Percentiles rank a stretch among this genome's conserved stretches.
These are phyloP conservation scores for Durotheca rogersii DNA, from an alignment of 495 filamentous ascomycete genomes.

Conservation along the genomic window DNA sequence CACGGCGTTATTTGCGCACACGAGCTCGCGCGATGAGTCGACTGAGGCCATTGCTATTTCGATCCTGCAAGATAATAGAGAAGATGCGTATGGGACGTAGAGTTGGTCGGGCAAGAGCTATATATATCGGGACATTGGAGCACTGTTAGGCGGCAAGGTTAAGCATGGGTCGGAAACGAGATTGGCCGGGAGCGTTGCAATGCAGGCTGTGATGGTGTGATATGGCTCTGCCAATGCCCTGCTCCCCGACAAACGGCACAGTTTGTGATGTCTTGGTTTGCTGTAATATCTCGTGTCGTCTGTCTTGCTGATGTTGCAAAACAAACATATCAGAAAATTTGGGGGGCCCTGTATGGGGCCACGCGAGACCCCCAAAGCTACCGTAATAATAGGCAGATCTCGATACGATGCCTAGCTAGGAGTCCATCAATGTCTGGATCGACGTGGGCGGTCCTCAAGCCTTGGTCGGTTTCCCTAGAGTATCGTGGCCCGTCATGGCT, in stretches of 20 bases:
- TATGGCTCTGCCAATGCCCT: not conserved
- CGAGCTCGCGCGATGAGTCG: not conserved
- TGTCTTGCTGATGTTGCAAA: not conserved
- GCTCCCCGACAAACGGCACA: not conserved
- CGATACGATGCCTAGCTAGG: too few species aligned
- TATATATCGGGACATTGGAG: not conserved
- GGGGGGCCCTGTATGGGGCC: not conserved
- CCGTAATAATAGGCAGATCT: too few species aligned
- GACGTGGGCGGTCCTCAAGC: too few species aligned
- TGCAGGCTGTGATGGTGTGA: not conserved
- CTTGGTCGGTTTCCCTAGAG: too few species aligned
- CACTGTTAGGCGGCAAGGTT: not conserved
- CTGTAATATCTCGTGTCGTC: not conserved
- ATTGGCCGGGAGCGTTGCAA: not conserved
- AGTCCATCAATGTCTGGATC: too few species aligned
- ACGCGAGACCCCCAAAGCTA: not conserved
- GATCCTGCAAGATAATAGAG: too few species aligned
- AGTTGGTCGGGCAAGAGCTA: not conserved
- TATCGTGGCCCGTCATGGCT: too few species aligned
- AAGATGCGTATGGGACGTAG: not conserved
- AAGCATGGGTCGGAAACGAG: not conserved
- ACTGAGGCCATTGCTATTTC: not conserved
- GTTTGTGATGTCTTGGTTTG: not conserved
- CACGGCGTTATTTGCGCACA: slow-evolving; percentile 1
- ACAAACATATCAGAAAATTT: not conserved